Conservation (phyloP, 108 stramenopile genomes). For the Skeletonema costatum region DNA sequence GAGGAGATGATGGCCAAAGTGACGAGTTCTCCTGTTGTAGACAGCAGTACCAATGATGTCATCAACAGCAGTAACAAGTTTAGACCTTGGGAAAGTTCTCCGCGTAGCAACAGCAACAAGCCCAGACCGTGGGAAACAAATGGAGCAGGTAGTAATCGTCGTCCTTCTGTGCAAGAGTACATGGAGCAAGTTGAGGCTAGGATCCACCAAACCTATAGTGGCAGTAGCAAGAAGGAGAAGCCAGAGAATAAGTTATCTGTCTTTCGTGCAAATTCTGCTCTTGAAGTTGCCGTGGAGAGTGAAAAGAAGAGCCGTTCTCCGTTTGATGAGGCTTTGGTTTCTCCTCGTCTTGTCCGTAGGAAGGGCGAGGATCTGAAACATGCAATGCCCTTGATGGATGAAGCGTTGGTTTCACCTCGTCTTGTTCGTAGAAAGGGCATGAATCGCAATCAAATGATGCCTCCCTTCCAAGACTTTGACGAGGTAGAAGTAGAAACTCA, state of each 20-base stretch:
- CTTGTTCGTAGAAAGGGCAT: background rate
- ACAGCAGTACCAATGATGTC: background rate
- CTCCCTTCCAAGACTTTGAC: background rate
- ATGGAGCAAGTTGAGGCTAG: background rate
- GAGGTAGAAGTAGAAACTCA: background rate
- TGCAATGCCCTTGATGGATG: background rate
- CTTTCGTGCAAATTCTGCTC: background rate
- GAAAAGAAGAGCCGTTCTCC: background rate
- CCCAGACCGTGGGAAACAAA: background rate
- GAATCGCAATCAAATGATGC: background rate
- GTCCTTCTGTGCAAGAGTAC: slow-evolving; percentile 7
- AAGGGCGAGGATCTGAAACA: background rate
- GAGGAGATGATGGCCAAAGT: background rate
- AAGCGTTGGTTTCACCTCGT: background rate
- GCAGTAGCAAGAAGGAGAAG: background rate
- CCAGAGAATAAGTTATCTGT: background rate
- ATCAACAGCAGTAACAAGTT: background rate
- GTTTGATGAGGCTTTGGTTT: background rate
- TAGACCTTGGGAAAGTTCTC: background rate
- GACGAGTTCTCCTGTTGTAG: background rate
- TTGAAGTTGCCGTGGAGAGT: background rate
- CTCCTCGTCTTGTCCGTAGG: background rate
- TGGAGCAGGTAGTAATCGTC: background rate
- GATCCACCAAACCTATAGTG: background rate
- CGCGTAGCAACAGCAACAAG: background rate